Conservation (phyloP, 2,329 filamentous ascomycete species). For the Thielaviopsis euricoi region DNA sequence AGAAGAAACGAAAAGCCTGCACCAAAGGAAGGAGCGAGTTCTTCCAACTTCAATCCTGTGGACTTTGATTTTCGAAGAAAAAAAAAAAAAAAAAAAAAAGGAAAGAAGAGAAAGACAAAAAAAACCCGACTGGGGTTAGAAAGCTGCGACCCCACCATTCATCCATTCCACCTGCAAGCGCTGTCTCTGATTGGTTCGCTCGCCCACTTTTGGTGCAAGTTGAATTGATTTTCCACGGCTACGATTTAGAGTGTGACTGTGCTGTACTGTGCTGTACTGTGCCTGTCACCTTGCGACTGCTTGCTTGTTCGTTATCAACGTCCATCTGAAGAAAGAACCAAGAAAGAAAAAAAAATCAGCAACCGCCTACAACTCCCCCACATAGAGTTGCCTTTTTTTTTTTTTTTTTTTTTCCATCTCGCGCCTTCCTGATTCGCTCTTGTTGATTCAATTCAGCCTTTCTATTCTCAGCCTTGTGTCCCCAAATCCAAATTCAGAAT, state of each 20-base stretch:
- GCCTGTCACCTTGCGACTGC: background rate
- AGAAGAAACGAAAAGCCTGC: no score
- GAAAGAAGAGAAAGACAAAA: no score
- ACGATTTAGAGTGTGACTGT: background rate
- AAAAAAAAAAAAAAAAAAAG: no score
- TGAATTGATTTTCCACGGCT: background rate
- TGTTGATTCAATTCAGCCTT: background rate
- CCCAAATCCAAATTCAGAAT: conserved; percentile 17
- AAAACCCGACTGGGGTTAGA: background rate
- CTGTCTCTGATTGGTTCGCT: background rate
- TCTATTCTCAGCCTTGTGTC: background rate
- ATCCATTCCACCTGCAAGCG: background rate
- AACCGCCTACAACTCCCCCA: background rate
- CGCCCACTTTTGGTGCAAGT: background rate
- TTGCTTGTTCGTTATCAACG: background rate
- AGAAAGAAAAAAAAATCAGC: background rate
- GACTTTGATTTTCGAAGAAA: no score
- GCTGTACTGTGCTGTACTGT: background rate
- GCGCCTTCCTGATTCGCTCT: no score
- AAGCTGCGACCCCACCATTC: background rate
- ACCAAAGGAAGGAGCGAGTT: background rate
- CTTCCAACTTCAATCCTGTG: background rate
- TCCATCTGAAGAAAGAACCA: background rate
- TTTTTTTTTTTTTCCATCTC: background rate
- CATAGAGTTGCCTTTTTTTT: background rate